These are phyloP conservation scores for Ampelomyces quisqualis DNA, from an alignment of 2,329 filamentous ascomycete genomes.

Conservation along the genomic window DNA sequence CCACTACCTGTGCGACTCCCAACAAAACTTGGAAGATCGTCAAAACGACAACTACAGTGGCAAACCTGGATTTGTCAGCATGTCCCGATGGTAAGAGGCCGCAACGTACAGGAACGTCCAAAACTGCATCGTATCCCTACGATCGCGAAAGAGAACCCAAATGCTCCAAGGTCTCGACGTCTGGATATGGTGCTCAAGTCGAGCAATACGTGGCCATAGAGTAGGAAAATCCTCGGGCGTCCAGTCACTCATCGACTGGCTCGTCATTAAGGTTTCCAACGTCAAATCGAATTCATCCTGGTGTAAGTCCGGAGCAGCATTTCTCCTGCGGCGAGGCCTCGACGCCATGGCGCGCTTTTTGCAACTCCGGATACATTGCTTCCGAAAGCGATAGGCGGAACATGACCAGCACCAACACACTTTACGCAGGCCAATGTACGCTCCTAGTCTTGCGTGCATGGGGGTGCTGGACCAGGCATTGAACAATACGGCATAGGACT, in stretches of 20 bases:
- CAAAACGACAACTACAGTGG: constrained; percentile 6
- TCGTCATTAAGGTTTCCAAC: constrained; percentile 11
- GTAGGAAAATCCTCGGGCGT: constrained; percentile 14
- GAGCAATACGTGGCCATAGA: constrained; percentile 15
- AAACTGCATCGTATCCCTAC: constrained; percentile 18
- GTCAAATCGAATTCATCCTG: constrained; percentile 4
- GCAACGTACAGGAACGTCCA: constrained; percentile 8
- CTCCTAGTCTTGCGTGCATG: constrained; percentile 9
- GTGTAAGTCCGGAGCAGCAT: not conserved
- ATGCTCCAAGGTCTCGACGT: constrained; percentile 19
- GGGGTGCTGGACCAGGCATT: constrained; percentile 6
- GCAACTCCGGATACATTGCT: too few relatives aligned
- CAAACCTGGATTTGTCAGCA: not conserved
- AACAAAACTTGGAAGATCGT: constrained; percentile 21
- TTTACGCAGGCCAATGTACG: constrained; percentile 3
- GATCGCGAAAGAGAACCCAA: constrained; percentile 19
- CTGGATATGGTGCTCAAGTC: constrained; percentile 16
- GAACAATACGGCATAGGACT: not conserved
- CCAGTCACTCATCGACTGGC: constrained; percentile 9
- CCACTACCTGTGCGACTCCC: constrained; percentile 19
- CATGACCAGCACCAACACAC: constrained; percentile 19
- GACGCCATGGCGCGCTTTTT: not conserved
- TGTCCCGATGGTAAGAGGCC: not conserved
- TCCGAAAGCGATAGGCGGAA: constrained; percentile 10
- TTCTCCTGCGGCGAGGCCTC: not conserved